Conservation (phyloP, 352 stramenopile genomes). For the Globisporangium splendens region DNA sequence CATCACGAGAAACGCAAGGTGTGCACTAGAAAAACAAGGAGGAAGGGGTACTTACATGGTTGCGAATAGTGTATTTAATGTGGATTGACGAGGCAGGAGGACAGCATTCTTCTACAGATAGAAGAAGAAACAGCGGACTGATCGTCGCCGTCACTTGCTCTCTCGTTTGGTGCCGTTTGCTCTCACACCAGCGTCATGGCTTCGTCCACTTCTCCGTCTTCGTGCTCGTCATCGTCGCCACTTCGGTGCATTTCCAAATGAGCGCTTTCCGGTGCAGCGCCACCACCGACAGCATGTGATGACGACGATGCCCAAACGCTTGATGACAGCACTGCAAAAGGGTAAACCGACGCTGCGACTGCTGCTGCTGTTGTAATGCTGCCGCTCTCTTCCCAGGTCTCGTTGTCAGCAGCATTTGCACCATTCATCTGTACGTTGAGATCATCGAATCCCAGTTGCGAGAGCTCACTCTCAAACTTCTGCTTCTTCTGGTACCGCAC, state of each 20-base stretch:
- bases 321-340: not conserved
- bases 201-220: constrained; percentile 34
- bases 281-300: too few species aligned
- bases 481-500: constrained; percentile 40
- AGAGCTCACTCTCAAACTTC: constrained; percentile 60
- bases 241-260: not conserved
- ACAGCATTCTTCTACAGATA: too few species aligned
- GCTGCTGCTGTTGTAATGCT: not conserved
- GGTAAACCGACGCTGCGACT: too few species aligned
- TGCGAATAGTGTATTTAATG: not conserved
- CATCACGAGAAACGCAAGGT: constrained; percentile 6
- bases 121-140: not conserved
- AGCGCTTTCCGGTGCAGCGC: too few species aligned
- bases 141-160: not conserved
- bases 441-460: constrained; percentile 49
- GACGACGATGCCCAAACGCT: not conserved
- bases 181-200: constrained; percentile 21
- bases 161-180: not conserved
- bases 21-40: not conserved
- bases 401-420: too few species aligned
- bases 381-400: not conserved
- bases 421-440: constrained; percentile 30
- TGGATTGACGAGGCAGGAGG: not conserved
- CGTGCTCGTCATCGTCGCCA: constrained; percentile 13
- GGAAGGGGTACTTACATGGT: constrained; percentile 3